phyloP scores from a whole-genome alignment of 225 moss, liverwort and hornwort genomes.

The Asterella californica region DNA sequence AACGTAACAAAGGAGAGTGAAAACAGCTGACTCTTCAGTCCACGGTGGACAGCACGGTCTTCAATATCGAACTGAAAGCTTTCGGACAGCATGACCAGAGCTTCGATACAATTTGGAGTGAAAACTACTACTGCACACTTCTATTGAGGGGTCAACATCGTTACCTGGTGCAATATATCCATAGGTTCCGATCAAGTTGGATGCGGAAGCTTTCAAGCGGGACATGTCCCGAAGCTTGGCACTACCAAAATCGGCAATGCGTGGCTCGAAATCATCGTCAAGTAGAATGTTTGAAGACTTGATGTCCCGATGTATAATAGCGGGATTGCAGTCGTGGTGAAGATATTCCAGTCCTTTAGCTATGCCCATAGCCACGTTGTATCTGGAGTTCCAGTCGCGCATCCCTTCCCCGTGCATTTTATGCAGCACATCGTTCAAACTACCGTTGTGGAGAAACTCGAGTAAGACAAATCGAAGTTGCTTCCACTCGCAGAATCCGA shows the following conservation, averaged over 20 bases:
- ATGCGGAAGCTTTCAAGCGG: slow-evolving; percentile 4
- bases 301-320: slow-evolving; percentile 41
- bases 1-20: too few species aligned
- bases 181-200: slow-evolving; percentile 32
- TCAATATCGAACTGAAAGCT: neutral
- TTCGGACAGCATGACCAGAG: neutral
- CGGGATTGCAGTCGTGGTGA: slow-evolving; percentile 32
- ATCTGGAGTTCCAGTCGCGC: slow-evolving; percentile 33
- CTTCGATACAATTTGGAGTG: neutral
- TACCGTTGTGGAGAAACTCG: slow-evolving; percentile 33
- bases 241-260: slow-evolving; percentile 38
- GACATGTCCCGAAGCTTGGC: slow-evolving; percentile 27
- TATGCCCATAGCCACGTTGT: slow-evolving; percentile 30
- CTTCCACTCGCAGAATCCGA: slow-evolving; percentile 27
- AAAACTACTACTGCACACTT: neutral
- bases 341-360: slow-evolving; percentile 42
- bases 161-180: slow-evolving; percentile 50
- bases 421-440: slow-evolving; percentile 27
- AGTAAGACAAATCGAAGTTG: slow-evolving; percentile 12
- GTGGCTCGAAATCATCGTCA: slow-evolving; percentile 26
- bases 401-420: neutral
- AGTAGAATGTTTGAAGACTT: slow-evolving; percentile 43
- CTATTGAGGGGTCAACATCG: neutral
- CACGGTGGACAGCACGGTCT: too few species aligned
- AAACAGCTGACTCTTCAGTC: too few species aligned